phyloP scores from a whole-genome alignment of 768 basidiomycete species.

The Serendipita sp. region DNA sequence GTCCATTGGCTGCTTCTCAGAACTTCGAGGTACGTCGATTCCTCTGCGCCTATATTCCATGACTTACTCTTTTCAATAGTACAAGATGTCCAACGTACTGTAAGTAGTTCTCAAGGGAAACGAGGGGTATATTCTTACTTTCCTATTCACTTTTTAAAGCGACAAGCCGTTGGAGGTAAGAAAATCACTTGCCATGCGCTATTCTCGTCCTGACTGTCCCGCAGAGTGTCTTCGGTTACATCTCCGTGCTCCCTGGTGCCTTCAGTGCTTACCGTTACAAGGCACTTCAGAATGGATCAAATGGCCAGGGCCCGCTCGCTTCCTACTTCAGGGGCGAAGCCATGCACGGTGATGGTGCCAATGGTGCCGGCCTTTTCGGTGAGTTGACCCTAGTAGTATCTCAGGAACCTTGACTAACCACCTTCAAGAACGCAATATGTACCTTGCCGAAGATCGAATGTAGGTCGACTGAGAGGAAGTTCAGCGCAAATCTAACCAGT shows the following conservation, averaged over 20 bases:
- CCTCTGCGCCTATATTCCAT: too few species aligned
- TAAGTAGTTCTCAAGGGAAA: not conserved
- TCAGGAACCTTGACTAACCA: not conserved
- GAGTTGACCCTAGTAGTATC: conserved; percentile 7
- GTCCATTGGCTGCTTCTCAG: conserved; percentile 79
- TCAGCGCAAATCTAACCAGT: not conserved
- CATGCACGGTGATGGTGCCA: conserved; percentile 50
- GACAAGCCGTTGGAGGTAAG: conserved; percentile 85
- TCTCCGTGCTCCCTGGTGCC: conserved; percentile 78
- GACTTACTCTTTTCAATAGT: conserved; percentile 19
- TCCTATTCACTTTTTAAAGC: not conserved
- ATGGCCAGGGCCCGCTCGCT: conserved; percentile 78
- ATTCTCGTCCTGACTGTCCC: not conserved
- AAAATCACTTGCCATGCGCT: conserved; percentile 3
- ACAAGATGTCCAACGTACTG: conserved; percentile 92
- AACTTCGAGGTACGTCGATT: conserved; percentile 47
- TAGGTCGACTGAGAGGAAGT: not conserved
- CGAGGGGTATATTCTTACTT: not conserved
- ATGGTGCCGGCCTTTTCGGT: conserved; percentile 52
- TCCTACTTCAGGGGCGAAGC: conserved; percentile 89
- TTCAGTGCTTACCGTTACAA: conserved; percentile 86
- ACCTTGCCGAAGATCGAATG: conserved; percentile 48
- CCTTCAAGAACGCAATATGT: conserved; percentile 64
- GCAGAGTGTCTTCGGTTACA: conserved; percentile 70
- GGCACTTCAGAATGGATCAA: conserved; percentile 69